Percentiles rank a stretch among this genome's conserved stretches.
Conservation (phyloP, 225 moss, liverwort and hornwort species). For the Bryum argenteum region DNA sequence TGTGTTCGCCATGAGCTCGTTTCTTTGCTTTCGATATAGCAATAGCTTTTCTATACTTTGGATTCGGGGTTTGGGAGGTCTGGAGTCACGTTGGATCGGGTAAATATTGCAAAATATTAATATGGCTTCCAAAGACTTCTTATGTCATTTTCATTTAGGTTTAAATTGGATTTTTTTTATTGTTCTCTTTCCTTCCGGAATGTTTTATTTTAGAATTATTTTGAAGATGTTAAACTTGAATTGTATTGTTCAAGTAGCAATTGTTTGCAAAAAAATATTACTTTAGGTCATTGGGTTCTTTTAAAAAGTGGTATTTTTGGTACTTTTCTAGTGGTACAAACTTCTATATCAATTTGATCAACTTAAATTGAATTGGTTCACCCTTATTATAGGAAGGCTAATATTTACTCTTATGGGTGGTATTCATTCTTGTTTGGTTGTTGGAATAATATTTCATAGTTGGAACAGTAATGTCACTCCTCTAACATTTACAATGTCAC, state of each 20-base stretch:
- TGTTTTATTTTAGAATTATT: neutral
- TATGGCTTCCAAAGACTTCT: too few relatives aligned
- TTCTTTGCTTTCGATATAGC: neutral
- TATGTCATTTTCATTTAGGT: too few relatives aligned
- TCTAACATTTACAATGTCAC: too few relatives aligned
- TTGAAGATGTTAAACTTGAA: neutral
- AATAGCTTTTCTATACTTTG: neutral
- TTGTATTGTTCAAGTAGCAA: neutral
- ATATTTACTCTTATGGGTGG: too few relatives aligned
- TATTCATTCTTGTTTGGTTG: too few relatives aligned
- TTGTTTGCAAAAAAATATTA: neutral
- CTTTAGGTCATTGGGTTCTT: too few relatives aligned
- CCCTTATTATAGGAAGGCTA: neutral
- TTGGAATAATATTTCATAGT: too few relatives aligned
- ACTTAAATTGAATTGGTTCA: slow-evolving; percentile 1
- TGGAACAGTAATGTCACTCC: too few relatives aligned
- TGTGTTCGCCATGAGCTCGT: neutral
- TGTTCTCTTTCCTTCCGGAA: neutral
- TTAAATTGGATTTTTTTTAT: too few relatives aligned
- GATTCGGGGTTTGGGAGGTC: slow-evolving; percentile 2
- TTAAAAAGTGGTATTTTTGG: too few relatives aligned
- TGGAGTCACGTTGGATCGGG: slow-evolving; percentile 2
- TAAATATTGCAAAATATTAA: too few relatives aligned
- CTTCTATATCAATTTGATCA: neutral
- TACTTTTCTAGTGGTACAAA: too few relatives aligned